phyloP scores from a whole-genome alignment of 1,284 basidiomycete species.

The Neonothopanus nambi region DNA sequence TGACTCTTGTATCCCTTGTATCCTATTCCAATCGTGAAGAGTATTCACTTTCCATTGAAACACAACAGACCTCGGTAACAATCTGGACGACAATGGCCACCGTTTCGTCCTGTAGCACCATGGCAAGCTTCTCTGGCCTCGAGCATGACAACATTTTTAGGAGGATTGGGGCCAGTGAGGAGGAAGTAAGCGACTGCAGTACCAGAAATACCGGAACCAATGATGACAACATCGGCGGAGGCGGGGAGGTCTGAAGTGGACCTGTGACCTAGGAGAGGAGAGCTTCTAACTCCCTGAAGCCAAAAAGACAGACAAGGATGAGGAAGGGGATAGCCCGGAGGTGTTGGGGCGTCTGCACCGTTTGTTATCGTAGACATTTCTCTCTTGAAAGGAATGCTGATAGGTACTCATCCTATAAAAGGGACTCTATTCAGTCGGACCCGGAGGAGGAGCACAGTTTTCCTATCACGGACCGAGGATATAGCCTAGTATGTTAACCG shows the following conservation, averaged over 20 bases:
- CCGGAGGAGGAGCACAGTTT: too few species aligned
- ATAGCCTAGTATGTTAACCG: too few species aligned
- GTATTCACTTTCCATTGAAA: neutral
- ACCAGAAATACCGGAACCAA: conserved; percentile 30
- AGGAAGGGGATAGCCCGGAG: conserved; percentile 22
- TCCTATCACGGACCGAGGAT: too few species aligned
- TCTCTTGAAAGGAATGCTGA: neutral
- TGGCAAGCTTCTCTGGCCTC: conserved; percentile 24
- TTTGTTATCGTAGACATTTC: conserved; percentile 16
- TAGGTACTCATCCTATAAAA: too few species aligned
- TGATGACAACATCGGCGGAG: conserved; percentile 24
- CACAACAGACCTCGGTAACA: conserved; percentile 26
- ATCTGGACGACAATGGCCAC: conserved; percentile 29
- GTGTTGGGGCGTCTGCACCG: conserved; percentile 12
- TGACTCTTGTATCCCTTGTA: conserved; percentile 26
- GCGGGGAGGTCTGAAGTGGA: conserved; percentile 24
- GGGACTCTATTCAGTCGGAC: too few species aligned
- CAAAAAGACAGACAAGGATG: conserved; percentile 28
- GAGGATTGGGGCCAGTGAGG: conserved; percentile 21
- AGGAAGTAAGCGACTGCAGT: conserved; percentile 24
- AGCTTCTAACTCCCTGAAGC: conserved; percentile 24
- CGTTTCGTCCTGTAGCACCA: conserved; percentile 25
- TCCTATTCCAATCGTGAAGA: conserved; percentile 13
- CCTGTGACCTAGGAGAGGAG: conserved; percentile 25
- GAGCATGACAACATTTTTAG: conserved; percentile 18